These are phyloP conservation scores for Ophiocordyceps unilateralis DNA, from an alignment of 2,329 filamentous ascomycete genomes.

Conservation along the genomic window DNA sequence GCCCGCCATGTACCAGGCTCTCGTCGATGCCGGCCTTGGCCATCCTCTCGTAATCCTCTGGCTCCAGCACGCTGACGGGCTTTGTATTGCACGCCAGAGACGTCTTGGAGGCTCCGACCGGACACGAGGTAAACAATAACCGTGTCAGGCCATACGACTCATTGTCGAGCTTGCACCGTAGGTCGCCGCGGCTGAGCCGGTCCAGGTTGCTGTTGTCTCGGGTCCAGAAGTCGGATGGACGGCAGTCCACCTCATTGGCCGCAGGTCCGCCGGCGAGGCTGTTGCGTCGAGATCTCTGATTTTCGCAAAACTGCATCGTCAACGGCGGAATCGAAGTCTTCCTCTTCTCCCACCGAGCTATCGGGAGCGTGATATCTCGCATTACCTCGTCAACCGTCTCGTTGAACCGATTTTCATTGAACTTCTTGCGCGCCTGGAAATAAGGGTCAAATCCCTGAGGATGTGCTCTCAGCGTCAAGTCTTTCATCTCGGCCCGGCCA, in stretches of 20 bases:
- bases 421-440: background rate
- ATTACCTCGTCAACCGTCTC: background rate
- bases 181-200: background rate
- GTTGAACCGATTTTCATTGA: background rate
- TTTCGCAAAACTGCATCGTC: background rate
- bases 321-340: background rate
- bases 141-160: background rate
- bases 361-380: too few species aligned
- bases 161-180: background rate
- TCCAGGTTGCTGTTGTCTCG: background rate
- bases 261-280: background rate
- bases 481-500: background rate
- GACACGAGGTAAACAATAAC: background rate
- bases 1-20: background rate
- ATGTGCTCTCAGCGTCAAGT: background rate
- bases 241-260: background rate
- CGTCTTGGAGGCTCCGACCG: background rate
- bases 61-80: background rate
- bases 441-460: too few species aligned
- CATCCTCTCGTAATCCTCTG: background rate
- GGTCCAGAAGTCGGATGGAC: background rate
- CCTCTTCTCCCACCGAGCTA: background rate
- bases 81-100: background rate
- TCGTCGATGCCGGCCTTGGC: background rate
- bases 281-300: background rate